phyloP scores from a whole-genome alignment of 306 rosid genomes.

The Cotoneaster glaucophyllus region DNA sequence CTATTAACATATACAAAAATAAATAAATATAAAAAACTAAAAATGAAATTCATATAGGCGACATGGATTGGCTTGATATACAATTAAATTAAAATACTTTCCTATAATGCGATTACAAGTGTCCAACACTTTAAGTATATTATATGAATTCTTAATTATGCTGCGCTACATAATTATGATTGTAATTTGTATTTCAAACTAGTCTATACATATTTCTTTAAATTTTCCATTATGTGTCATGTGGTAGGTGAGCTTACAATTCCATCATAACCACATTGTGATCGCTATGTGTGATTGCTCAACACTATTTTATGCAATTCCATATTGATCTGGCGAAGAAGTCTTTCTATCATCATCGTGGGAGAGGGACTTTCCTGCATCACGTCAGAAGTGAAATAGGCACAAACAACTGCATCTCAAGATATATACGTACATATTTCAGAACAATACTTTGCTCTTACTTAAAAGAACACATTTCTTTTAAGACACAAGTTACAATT shows the following conservation, averaged over 20 bases:
- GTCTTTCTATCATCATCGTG: background rate
- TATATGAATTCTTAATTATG: background rate
- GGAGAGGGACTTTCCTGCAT: background rate
- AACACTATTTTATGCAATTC: background rate
- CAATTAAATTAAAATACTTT: too few species aligned
- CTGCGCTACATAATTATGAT: background rate
- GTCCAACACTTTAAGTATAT: too few species aligned
- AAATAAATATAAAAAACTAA: too few species aligned
- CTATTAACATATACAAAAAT: too few species aligned
- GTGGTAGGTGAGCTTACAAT: background rate
- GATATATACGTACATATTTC: too few species aligned
- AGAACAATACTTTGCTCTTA: background rate
- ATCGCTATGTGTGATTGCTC: background rate
- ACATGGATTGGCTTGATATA: too few species aligned
- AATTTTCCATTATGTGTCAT: background rate
- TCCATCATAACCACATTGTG: background rate
- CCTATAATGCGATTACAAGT: too few species aligned
- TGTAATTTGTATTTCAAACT: background rate
- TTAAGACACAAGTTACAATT: background rate
- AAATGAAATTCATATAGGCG: too few species aligned
- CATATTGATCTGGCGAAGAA: slow-evolving; percentile 5
- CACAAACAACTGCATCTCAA: background rate
- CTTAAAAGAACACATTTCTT: background rate
- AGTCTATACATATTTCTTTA: background rate
- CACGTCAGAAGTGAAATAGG: background rate